These are phyloP conservation scores for Metschnikowia sp. DNA, from an alignment of 805 yeast species.

Conservation along the genomic window DNA sequence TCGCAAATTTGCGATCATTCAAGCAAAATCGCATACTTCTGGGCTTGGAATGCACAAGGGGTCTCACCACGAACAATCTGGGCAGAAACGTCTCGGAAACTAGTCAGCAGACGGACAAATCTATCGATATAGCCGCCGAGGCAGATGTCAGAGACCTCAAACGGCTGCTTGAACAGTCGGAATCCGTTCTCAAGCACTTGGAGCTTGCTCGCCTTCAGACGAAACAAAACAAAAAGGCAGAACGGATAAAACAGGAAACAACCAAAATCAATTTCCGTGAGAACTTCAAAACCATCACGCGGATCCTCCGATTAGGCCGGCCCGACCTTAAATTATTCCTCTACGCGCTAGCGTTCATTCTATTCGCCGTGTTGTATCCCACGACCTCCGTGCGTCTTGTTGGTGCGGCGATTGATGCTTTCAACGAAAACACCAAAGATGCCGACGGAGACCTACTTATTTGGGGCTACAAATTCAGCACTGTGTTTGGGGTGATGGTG, in stretches of 20 bases:
- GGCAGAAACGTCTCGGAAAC: no score
- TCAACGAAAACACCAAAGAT: constrained; percentile 31
- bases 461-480: constrained; percentile 44
- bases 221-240: constrained; percentile 22
- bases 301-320: constrained; percentile 37
- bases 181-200: constrained; percentile 9
- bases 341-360: constrained; percentile 38
- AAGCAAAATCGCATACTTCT: no score
- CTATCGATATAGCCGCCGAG: not conserved
- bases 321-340: constrained; percentile 38
- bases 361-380: constrained; percentile 44
- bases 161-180: constrained; percentile 4
- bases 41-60: no score
- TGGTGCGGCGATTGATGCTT: constrained; percentile 43
- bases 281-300: constrained; percentile 34
- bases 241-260: constrained; percentile 23
- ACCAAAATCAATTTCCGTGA: constrained; percentile 28
- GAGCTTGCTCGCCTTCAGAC: constrained; percentile 7
- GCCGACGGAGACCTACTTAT: constrained; percentile 38
- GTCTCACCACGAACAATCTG: no score
- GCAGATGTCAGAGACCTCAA: not conserved
- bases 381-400: constrained; percentile 42
- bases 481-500: constrained; percentile 40
- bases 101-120: not conserved
- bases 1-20: not conserved